These are phyloP conservation scores for Microcyclosporella mali DNA, from an alignment of 2,329 filamentous ascomycete species.

Conservation along the genomic window DNA sequence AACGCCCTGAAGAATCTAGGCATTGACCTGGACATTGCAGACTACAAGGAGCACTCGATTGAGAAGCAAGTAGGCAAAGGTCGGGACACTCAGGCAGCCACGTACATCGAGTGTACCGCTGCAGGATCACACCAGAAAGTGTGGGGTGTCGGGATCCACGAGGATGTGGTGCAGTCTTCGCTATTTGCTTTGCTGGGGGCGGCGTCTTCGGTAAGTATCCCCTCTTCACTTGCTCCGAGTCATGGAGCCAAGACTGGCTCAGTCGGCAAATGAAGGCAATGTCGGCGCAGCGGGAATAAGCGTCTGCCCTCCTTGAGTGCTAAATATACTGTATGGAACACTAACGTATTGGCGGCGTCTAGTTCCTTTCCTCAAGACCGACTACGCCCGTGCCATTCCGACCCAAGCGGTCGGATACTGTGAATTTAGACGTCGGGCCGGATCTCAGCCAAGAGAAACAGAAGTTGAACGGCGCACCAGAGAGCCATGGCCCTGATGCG, in stretches of 20 bases:
- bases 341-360: slow-evolving; percentile 2
- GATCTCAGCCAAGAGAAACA: slow-evolving; percentile 26
- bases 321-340: slow-evolving; percentile 2
- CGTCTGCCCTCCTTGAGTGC: background rate
- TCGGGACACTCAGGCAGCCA: slow-evolving; percentile 83
- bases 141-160: slow-evolving; percentile 87
- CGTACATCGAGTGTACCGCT: slow-evolving; percentile 84
- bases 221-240: background rate
- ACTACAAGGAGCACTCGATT: slow-evolving; percentile 96
- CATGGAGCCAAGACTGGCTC: no score
- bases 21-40: slow-evolving; percentile 80
- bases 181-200: slow-evolving; percentile 80
- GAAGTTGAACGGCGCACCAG: slow-evolving; percentile 25
- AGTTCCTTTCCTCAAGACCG: slow-evolving; percentile 69
- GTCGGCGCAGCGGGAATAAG: background rate
- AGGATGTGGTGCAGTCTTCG: slow-evolving; percentile 85
- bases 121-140: slow-evolving; percentile 63
- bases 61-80: slow-evolving; percentile 32
- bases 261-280: no score
- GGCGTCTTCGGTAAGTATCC: slow-evolving; percentile 72
- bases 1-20: slow-evolving; percentile 72
- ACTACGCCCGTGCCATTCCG: slow-evolving; percentile 62
- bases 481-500: slow-evolving; percentile 26
- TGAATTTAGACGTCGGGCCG: slow-evolving; percentile 26
- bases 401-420: slow-evolving; percentile 49